Evolutionary conservation across 2,329 filamentous ascomycete species (phyloP).

Genomic region (Myriangium duriaei): DNA sequence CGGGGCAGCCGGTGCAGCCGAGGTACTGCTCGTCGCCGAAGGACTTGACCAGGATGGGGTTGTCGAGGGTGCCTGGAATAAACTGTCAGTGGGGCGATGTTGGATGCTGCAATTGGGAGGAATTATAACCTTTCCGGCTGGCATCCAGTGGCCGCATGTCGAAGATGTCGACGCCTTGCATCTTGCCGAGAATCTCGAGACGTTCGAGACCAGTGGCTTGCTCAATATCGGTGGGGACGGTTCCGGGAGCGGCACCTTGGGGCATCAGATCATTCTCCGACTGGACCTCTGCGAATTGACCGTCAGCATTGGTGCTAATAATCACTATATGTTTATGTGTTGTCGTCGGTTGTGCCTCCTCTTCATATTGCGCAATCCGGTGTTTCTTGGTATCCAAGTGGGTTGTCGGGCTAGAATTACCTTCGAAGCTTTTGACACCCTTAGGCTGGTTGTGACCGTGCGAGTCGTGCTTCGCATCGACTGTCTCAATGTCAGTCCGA

Average conservation of each 20-base stretch:
- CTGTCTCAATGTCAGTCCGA: constrained; percentile 13
- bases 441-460: constrained; percentile 24
- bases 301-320: constrained; percentile 13
- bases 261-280: constrained; percentile 68
- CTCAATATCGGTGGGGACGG: constrained; percentile 85
- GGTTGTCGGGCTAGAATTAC: too few species aligned
- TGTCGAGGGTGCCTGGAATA: constrained; percentile 61
- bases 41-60: constrained; percentile 83
- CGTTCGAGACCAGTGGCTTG: constrained; percentile 96
- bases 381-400: too few species aligned
- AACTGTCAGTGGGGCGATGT: constrained; percentile 1
- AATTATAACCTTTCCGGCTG: constrained; percentile 59
- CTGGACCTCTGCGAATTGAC: constrained; percentile 61
- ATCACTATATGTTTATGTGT: too few species aligned
- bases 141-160: constrained; percentile 95
- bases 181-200: constrained; percentile 97
- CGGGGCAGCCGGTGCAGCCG: constrained; percentile 89
- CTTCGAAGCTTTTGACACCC: constrained; percentile 33
- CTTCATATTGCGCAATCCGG: too few species aligned
- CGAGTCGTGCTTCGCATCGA: constrained; percentile 15
- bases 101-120: background rate
- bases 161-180: constrained; percentile 96
- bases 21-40: constrained; percentile 93
- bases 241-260: constrained; percentile 69
- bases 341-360: too few species aligned